These are phyloP conservation scores for Lepidium africanum DNA, from an alignment of 345 rosid genomes.

Conservation along the genomic window DNA sequence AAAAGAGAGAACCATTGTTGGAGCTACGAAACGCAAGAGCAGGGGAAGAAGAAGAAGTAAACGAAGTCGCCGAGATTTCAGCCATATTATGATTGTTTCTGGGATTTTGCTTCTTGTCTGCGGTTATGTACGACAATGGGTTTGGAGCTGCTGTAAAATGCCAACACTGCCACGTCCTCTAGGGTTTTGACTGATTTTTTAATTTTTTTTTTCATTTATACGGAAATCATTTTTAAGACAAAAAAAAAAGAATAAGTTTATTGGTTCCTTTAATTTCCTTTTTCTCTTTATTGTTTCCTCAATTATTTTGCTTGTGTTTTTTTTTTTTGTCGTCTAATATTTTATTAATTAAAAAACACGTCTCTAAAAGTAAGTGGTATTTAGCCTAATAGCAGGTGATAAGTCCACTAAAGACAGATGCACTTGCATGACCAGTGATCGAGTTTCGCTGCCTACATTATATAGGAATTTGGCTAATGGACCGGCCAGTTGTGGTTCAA, in stretches of 20 bases:
- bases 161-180: slow-evolving; percentile 9
- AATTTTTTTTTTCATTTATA: neutral
- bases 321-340: too few species aligned
- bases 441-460: too few species aligned
- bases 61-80: slow-evolving; percentile 21
- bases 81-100: slow-evolving; percentile 6
- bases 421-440: too few species aligned
- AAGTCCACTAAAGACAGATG: too few species aligned
- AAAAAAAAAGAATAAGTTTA: too few species aligned
- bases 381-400: too few species aligned
- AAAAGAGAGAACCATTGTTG: slow-evolving; percentile 5
- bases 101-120: neutral
- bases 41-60: slow-evolving; percentile 11
- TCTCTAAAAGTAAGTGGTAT: too few species aligned
- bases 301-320: too few species aligned
- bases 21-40: neutral
- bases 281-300: neutral
- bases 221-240: neutral
- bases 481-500: too few species aligned
- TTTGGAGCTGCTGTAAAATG: neutral
- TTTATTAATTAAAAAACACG: too few species aligned
- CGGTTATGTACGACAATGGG: neutral
- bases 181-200: neutral
- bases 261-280: too few species aligned
- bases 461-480: too few species aligned